Conservation (phyloP, 2,329 filamentous ascomycete genomes). For the Xylogone sp. region DNA sequence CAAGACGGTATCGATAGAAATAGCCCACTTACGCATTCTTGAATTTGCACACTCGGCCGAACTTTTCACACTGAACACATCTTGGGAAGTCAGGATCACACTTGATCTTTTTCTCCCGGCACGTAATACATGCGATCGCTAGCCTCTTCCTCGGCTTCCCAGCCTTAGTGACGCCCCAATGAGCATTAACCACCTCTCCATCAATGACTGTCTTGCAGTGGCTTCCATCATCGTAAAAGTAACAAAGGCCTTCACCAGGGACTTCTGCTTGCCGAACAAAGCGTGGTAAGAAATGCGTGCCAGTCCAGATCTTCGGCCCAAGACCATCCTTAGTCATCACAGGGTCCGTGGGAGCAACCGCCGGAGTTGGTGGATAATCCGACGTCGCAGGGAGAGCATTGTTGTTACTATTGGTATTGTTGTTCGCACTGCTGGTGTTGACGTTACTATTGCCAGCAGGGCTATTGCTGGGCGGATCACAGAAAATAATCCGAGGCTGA, state of each 20-base stretch:
- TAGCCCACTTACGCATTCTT: slow-evolving; percentile 72
- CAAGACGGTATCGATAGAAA: too few relatives aligned
- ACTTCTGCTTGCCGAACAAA: slow-evolving; percentile 64
- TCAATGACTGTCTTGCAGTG: slow-evolving; percentile 82
- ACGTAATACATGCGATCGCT: slow-evolving; percentile 89
- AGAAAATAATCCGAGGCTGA: slow-evolving; percentile 18
- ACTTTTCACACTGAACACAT: slow-evolving; percentile 90
- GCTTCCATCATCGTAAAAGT: slow-evolving; percentile 81
- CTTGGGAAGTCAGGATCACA: slow-evolving; percentile 86
- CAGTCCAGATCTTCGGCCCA: slow-evolving; percentile 67
- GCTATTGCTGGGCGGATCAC: slow-evolving; percentile 15
- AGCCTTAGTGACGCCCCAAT: slow-evolving; percentile 92
- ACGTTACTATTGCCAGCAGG: neutral
- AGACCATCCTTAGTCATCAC: slow-evolving; percentile 51
- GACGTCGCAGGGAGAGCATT: slow-evolving; percentile 8
- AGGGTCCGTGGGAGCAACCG: slow-evolving; percentile 19
- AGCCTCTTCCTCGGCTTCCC: slow-evolving; percentile 89
- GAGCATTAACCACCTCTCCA: slow-evolving; percentile 81
- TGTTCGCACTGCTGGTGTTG: neutral
- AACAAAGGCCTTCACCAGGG: slow-evolving; percentile 75
- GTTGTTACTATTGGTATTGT: neutral
- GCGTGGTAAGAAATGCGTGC: slow-evolving; percentile 62
- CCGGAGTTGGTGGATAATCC: slow-evolving; percentile 20
- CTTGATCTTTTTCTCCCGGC: slow-evolving; percentile 96
- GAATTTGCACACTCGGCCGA: slow-evolving; percentile 79